phyloP scores from a whole-genome alignment of 768 basidiomycete species.

The Neoboletus brunneissimus region DNA sequence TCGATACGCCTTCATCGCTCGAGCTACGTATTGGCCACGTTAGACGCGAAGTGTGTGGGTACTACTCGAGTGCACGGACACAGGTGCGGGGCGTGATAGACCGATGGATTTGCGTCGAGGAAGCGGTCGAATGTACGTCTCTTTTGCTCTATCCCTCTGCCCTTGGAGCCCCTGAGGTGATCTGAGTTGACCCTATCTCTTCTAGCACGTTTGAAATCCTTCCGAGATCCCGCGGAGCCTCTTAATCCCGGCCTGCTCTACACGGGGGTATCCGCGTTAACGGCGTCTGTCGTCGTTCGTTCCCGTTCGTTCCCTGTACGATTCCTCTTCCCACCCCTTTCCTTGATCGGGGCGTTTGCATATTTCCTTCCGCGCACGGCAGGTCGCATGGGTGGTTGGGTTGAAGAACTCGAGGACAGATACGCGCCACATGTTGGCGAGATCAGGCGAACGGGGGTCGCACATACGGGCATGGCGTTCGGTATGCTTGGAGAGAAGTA shows the following conservation, averaged over 20 bases:
- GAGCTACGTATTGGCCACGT: slow-evolving; percentile 73
- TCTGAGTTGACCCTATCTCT: not conserved
- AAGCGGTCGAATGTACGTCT: slow-evolving; percentile 76
- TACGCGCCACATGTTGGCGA: slow-evolving; percentile 69
- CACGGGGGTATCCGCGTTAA: slow-evolving; percentile 83
- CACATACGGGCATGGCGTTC: slow-evolving; percentile 60
- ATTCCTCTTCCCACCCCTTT: slow-evolving; percentile 69
- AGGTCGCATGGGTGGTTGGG: slow-evolving; percentile 62
- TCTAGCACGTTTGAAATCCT: slow-evolving; percentile 76
- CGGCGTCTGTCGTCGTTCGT: slow-evolving; percentile 83
- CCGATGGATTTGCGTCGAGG: slow-evolving; percentile 84
- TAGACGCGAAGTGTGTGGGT: slow-evolving; percentile 56
- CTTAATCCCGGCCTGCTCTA: slow-evolving; percentile 90
- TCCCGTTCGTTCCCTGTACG: slow-evolving; percentile 71
- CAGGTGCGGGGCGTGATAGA: slow-evolving; percentile 72
- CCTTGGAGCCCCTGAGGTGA: not conserved
- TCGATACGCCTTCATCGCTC: slow-evolving; percentile 71
- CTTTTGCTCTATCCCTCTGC: not conserved
- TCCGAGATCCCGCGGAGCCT: slow-evolving; percentile 76
- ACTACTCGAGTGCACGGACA: slow-evolving; percentile 55
- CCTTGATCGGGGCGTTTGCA: slow-evolving; percentile 64
- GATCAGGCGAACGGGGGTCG: slow-evolving; percentile 61
- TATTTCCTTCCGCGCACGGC: slow-evolving; percentile 89
- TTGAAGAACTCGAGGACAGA: slow-evolving; percentile 64
- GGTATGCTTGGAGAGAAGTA: slow-evolving; percentile 53